Evolutionary conservation across 2,329 filamentous ascomycete species (phyloP), one percentile per base, ranked within the genome.

Genomic region (Amesomyces nigricolor): DNA sequence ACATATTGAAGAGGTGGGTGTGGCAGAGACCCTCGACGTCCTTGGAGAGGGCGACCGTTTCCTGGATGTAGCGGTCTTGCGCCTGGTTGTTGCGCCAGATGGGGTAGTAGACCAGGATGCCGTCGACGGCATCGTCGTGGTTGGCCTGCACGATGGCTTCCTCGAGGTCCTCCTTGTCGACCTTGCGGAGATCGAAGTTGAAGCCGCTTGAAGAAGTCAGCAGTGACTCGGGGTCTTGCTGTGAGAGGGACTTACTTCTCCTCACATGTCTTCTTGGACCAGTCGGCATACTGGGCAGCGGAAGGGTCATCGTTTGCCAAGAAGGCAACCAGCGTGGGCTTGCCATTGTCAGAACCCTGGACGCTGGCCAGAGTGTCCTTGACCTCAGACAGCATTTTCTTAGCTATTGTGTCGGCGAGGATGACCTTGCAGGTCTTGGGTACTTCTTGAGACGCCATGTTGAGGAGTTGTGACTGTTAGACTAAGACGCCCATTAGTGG

Each of bases 1-100:
- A 99, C 91, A 99, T 96, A 80, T 99, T 99, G 82, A 92, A 91
- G 68, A 97, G 87, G 75, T 97, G 91, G 68, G 86, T 86, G 73
- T 96, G 92, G 65, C 87, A 90, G 56, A 99, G 83, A 37, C 94
- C 94, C 73, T 99, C 94, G 62, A 99, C 92, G 67, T 99, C 94
- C 73, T 99, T 97, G 71, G 81, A 75, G 43, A 96, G 80, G 54
- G 89, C 85, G 54, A 96, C 91, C 3, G 95, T 89, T 75, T 96
- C 91, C 74, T 97, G 92, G 62, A 99, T 84, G 72, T 97, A 97
- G 71, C 89, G 88, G 73, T 99, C 94, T 72, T 96, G 90, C 29
- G 83, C 81, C 51, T 86, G 87, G 75, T 91, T 88, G 72, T 77
- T 75, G 14, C 79, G 79, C 71, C 96, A 97, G 73, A 99, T 95